Base-by-base conservation (phyloP, 2,329 filamentous ascomycete genomes). In the Pleomassaria siparia region DNA sequence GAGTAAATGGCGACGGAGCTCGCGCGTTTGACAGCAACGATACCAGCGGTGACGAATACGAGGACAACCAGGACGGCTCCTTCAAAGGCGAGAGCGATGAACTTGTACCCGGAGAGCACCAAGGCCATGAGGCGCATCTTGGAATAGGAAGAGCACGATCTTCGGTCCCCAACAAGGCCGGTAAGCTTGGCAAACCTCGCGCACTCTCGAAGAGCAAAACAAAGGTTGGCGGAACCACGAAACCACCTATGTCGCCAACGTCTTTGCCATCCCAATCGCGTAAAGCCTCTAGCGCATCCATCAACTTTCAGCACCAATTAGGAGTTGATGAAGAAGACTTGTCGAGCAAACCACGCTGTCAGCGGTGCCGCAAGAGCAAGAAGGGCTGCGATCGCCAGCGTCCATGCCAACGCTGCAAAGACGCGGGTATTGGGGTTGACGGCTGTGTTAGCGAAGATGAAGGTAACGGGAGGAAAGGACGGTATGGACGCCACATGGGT, bases 351-450 rank as follows among this genome's bases (percentile, higher is more conserved):
- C 94, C 94, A 47, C 91, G 94, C 54, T 99, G 94, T 78, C 94
- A 99, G 72, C 88, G 94, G 49, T 99, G 94, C 79, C 88, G 94
- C 64, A 99, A 99, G 83, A 97, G 92, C 76, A 99, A 99, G 80
- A 99, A 99, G 76, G 94, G 94, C 11, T 99, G 94, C 69, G 94
- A 99, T 75, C 87, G 94, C 49, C 94, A 97, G 74, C 86, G 94
- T 30, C 94, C 94, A 22, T 99, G 94, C 66, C 89, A 91, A 46
- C 85, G 94, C 54, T 99, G 94, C 83, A 90, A 91, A 70, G 94
- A 99, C 74, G 94, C 94, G 35, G 94, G 94, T 16, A 89, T 99
- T 61, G 88, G 88, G 47, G 85, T 90, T 50, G 94, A 97, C 59
- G 89, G 92, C 55, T 99, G 94, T 72, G 84, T 99, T 72, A 96